These are phyloP conservation scores for Phytophthora europaea DNA, from an alignment of 352 stramenopile genomes.

Conservation along the genomic window DNA sequence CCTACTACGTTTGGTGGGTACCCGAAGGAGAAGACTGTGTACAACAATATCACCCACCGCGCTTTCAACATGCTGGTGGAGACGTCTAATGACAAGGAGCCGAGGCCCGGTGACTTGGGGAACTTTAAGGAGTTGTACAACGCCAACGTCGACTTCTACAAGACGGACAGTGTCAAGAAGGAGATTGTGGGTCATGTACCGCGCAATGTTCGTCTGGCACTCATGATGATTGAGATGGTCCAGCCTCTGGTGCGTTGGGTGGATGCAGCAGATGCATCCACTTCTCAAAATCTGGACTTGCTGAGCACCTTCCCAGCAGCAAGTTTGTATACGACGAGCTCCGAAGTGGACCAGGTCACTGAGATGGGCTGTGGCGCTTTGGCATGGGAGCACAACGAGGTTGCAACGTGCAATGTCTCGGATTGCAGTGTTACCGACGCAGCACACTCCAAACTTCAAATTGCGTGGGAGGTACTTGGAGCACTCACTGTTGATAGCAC, in stretches of 20 bases:
- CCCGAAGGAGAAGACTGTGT: slow-evolving; percentile 87
- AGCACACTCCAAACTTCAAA: slow-evolving; percentile 57
- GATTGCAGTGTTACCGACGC: slow-evolving; percentile 43
- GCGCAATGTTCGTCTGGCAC: slow-evolving; percentile 95
- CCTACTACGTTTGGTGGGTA: slow-evolving; percentile 94
- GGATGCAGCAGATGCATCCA: slow-evolving; percentile 30
- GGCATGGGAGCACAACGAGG: slow-evolving; percentile 45
- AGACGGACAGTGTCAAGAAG: slow-evolving; percentile 32
- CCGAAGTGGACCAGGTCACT: slow-evolving; percentile 48
- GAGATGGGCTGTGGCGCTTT: slow-evolving; percentile 63
- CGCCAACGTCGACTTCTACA: slow-evolving; percentile 74
- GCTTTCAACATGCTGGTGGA: slow-evolving; percentile 98
- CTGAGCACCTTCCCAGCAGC: slow-evolving; percentile 53
- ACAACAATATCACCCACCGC: slow-evolving; percentile 94
- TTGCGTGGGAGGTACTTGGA: slow-evolving; percentile 85
- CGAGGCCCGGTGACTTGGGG: slow-evolving; percentile 77
- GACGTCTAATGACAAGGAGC: slow-evolving; percentile 94
- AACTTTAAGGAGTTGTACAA: slow-evolving; percentile 72
- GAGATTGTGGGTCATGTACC: slow-evolving; percentile 93
- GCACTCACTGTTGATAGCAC: slow-evolving; percentile 82
- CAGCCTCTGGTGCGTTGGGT: slow-evolving; percentile 94
- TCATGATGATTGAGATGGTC: slow-evolving; percentile 96
- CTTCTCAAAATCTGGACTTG: slow-evolving; percentile 16
- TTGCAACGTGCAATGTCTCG: slow-evolving; percentile 58
- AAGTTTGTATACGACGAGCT: slow-evolving; percentile 50